Percentiles rank a stretch among this genome's conserved stretches.
Evolutionary conservation across 306 rosid genomes (phyloP).

Genomic region (Cyclanthera cordifolia): DNA sequence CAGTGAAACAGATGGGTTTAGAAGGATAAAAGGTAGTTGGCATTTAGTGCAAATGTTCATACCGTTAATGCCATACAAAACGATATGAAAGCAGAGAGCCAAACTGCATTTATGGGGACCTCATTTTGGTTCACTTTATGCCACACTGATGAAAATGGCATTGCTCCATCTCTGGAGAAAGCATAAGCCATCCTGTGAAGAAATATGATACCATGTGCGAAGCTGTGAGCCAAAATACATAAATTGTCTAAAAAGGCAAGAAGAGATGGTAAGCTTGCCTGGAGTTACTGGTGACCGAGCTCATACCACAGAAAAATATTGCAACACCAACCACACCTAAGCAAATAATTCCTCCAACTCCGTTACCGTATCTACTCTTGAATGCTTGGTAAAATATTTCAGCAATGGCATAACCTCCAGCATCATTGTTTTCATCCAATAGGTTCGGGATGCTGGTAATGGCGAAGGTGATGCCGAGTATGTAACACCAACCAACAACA

Average conservation of each 20-base stretch:
- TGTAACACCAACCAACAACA: conserved; percentile 81
- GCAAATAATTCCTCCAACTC: conserved; percentile 90
- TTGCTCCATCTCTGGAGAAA: conserved; percentile 96
- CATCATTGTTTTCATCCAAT: conserved; percentile 61
- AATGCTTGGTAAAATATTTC: conserved; percentile 74
- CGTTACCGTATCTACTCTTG: conserved; percentile 78
- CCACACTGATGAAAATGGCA: conserved; percentile 86
- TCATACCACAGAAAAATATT: conserved; percentile 94
- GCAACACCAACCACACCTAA: conserved; percentile 75
- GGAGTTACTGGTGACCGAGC: conserved; percentile 93
- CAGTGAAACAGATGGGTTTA: background rate
- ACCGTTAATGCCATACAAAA: conserved; percentile 93
- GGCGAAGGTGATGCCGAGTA: conserved; percentile 81
- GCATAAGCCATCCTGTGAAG: conserved; percentile 78
- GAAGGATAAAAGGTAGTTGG: background rate
- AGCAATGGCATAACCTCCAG: conserved; percentile 96
- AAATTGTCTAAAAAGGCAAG: background rate
- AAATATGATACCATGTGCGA: conserved; percentile 1
- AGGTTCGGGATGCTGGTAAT: conserved; percentile 60
- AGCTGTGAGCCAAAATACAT: conserved; percentile 9
- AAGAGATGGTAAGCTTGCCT: conserved; percentile 33
- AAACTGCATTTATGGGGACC: conserved; percentile 77
- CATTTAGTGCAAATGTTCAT: background rate
- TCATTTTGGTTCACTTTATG: conserved; percentile 74
- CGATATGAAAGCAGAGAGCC: conserved; percentile 69